phyloP scores from a whole-genome alignment of 2,329 filamentous ascomycete species.

The Penicillium sp. region DNA sequence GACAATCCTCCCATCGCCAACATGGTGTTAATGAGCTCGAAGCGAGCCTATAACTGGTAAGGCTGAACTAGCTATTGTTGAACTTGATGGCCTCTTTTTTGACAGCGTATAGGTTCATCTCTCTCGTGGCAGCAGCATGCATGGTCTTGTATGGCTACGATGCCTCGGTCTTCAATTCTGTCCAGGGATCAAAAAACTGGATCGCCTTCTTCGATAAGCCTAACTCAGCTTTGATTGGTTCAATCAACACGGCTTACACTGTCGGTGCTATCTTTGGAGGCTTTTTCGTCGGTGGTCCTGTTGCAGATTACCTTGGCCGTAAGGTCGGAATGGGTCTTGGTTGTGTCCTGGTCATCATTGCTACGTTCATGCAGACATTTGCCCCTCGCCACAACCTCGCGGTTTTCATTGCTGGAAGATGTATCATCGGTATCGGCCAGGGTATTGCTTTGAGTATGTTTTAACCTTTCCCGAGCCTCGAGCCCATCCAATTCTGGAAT shows the following conservation, averaged over 20 bases:
- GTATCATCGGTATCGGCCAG: slow-evolving; percentile 71
- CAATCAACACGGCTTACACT: slow-evolving; percentile 71
- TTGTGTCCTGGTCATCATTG: slow-evolving; percentile 67
- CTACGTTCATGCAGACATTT: slow-evolving; percentile 72
- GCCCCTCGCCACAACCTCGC: slow-evolving; percentile 64
- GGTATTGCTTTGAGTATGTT: slow-evolving; percentile 65
- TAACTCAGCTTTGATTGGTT: slow-evolving; percentile 52
- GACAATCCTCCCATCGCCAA: slow-evolving; percentile 10
- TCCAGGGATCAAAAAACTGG: slow-evolving; percentile 71
- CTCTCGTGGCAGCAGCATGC: slow-evolving; percentile 70
- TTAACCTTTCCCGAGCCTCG: background rate
- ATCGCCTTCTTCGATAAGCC: slow-evolving; percentile 62
- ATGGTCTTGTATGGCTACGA: slow-evolving; percentile 79
- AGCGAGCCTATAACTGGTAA: slow-evolving; percentile 39
- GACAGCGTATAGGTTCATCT: slow-evolving; percentile 60
- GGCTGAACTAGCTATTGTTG: background rate
- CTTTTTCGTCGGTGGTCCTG: slow-evolving; percentile 70
- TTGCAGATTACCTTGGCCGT: slow-evolving; percentile 65
- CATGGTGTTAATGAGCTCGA: slow-evolving; percentile 30
- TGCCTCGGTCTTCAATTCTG: slow-evolving; percentile 73
- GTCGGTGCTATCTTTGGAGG: slow-evolving; percentile 72
- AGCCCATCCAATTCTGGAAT: background rate
- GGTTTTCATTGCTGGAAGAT: slow-evolving; percentile 70
- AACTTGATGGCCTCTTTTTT: background rate
- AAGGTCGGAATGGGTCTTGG: slow-evolving; percentile 68